These are phyloP conservation scores for Eucalyptus sp. DNA, from an alignment of 345 rosid species.

Conservation along the genomic window DNA sequence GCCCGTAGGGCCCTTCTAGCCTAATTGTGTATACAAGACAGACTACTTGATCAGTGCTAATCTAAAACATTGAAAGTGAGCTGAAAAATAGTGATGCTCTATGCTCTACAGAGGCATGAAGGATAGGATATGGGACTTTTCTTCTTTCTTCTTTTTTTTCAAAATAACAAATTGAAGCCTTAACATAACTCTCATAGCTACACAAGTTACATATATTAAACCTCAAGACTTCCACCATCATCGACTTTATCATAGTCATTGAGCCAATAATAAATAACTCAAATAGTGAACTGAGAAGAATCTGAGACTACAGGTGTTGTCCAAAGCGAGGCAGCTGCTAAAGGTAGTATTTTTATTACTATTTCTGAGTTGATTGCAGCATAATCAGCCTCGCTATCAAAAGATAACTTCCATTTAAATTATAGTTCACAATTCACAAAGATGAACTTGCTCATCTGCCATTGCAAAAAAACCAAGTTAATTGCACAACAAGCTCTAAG, in stretches of 20 bases:
- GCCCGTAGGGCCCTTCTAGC: slow-evolving; percentile 98
- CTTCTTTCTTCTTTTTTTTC: neutral
- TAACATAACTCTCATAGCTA: neutral
- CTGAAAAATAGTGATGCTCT: neutral
- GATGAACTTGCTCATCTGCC: neutral
- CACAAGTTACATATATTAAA: neutral
- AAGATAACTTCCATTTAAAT: neutral
- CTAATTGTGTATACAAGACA: slow-evolving; percentile 10
- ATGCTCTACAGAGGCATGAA: neutral
- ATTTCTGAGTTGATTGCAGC: neutral
- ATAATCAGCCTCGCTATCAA: neutral
- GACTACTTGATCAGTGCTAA: neutral
- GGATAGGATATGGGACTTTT: neutral
- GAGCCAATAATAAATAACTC: neutral
- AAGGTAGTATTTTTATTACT: neutral
- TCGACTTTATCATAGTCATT: neutral
- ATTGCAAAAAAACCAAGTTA: neutral
- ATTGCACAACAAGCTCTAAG: neutral
- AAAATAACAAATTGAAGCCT: neutral
- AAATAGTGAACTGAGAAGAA: neutral
- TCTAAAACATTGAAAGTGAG: neutral
- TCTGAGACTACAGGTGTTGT: neutral
- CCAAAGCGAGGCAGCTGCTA: neutral
- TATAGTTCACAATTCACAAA: neutral
- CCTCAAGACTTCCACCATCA: neutral